phyloP scores from a whole-genome alignment of 1,139 yeast species.

The Suhomyces ambrosiae region DNA sequence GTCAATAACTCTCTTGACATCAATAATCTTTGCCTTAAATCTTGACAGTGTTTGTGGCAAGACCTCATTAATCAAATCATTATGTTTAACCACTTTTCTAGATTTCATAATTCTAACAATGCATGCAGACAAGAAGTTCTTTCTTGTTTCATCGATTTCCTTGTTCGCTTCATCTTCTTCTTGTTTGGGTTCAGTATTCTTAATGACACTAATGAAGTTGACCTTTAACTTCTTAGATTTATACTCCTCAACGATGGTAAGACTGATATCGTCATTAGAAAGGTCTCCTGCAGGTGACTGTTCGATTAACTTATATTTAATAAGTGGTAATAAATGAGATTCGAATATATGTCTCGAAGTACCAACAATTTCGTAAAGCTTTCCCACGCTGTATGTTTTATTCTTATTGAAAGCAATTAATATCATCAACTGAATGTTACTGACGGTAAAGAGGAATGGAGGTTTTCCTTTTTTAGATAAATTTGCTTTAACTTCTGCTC shows the following conservation, averaged over 20 bases:
- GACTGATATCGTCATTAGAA: slow-evolving; percentile 57
- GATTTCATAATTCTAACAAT: slow-evolving; percentile 97
- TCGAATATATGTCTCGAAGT: slow-evolving; percentile 67
- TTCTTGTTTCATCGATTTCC: slow-evolving; percentile 86
- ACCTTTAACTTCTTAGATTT: slow-evolving; percentile 83
- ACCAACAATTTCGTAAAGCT: slow-evolving; percentile 69
- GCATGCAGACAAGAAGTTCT: slow-evolving; percentile 85
- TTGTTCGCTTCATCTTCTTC: slow-evolving; percentile 83
- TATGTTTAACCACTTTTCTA: slow-evolving; percentile 76
- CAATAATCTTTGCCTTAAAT: slow-evolving; percentile 82
- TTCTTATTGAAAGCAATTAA: slow-evolving; percentile 74
- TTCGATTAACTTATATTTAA: slow-evolving; percentile 73
- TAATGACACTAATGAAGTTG: slow-evolving; percentile 82
- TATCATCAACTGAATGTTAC: slow-evolving; percentile 85
- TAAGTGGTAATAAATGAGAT: slow-evolving; percentile 74
- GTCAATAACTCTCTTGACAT: slow-evolving; percentile 86
- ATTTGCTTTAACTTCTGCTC: slow-evolving; percentile 91
- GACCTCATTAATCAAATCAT: slow-evolving; percentile 82
- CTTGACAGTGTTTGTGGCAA: slow-evolving; percentile 83
- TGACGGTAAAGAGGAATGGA: slow-evolving; percentile 78
- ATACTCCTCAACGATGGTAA: slow-evolving; percentile 77
- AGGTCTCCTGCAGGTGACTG: slow-evolving; percentile 61
- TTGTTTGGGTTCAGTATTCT: slow-evolving; percentile 64
- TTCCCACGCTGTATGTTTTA: slow-evolving; percentile 58
- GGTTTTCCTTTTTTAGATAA: slow-evolving; percentile 81